Conservation (phyloP, 306 rosid genomes). For the Begonia peltatifolia region DNA sequence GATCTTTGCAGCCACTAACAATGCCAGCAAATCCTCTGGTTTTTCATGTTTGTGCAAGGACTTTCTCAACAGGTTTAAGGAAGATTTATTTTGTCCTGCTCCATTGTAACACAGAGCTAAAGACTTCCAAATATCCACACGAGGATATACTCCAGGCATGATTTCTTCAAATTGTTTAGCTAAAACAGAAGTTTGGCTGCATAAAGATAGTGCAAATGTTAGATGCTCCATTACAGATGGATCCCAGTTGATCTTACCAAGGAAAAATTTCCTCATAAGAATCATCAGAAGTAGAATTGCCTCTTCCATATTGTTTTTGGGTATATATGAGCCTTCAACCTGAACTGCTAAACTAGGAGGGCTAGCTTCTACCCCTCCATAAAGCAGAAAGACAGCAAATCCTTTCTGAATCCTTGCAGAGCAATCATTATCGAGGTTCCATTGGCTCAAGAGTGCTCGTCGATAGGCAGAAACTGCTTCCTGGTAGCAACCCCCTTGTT, state of each 20-base stretch:
- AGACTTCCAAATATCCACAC: constrained; percentile 78
- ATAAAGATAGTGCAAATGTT: constrained; percentile 67
- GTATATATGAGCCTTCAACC: constrained; percentile 66
- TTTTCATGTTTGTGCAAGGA: constrained; percentile 73
- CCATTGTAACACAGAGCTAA: constrained; percentile 76
- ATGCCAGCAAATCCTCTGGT: constrained; percentile 57
- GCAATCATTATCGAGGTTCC: constrained; percentile 80
- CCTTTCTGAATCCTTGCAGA: constrained; percentile 82
- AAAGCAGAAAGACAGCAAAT: constrained; percentile 59
- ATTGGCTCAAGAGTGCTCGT: constrained; percentile 71
- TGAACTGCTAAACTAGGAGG: constrained; percentile 83
- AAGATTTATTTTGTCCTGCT: constrained; percentile 50
- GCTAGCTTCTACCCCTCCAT: constrained; percentile 81
- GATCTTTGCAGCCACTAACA: constrained; percentile 69
- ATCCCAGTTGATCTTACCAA: constrained; percentile 75
- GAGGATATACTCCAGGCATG: constrained; percentile 79
- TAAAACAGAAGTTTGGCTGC: constrained; percentile 66
- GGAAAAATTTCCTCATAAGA: constrained; percentile 46
- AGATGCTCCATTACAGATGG: constrained; percentile 87
- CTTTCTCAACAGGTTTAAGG: constrained; percentile 68
- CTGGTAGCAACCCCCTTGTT: constrained; percentile 43
- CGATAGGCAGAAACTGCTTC: constrained; percentile 75
- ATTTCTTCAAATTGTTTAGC: constrained; percentile 73
- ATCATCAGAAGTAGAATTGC: constrained; percentile 81
- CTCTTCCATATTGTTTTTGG: constrained; percentile 89